Base-by-base conservation (phyloP, 2,329 filamentous ascomycete genomes). In the Fusarium sp. region DNA sequence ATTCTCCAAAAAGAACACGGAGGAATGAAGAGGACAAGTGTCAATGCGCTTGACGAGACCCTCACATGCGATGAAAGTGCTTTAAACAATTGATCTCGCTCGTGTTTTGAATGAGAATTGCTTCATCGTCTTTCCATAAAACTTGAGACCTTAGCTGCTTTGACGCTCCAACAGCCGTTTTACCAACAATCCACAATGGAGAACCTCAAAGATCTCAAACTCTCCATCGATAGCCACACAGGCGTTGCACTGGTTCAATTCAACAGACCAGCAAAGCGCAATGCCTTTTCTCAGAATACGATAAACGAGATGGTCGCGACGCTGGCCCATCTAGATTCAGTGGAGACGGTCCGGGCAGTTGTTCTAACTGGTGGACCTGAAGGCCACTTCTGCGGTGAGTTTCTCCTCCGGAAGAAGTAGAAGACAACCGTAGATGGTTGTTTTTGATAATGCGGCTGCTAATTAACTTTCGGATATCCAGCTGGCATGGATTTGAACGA, bases 401-500 rank as follows among this genome's bases (percentile, higher is more conserved):
- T 28, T 43, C 31, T 46, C 3, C 8, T 20, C 23, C 53, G 53
- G 53, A 56, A 16, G 8, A 42, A 28, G 13, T 24, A 16, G n/a
- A n/a, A n/a, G n/a, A n/a, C 20, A 23, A 8, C n/a, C 12, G 8
- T 24, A 23, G 8, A 16, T 24, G 39, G 39, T n/a, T 13, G n/a
- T 35, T 42, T n/a, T 10, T 23, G 6, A 43, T 44, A 31, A 44
- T 39, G 31, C 31, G 46, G 35, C 28, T 52, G 35, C 46, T 57
- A 55, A 61, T 26, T 24, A 10, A 23, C 23, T 52, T 23, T 46
- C 24, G 52, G n/a, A 6, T 41, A 26, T 31, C 13, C 37, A 69
- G 66, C 66, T 9, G 66, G 66, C 1, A 69, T 69, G 66, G 66
- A 69, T 23, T 39, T 69, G 8, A 69, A 69, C 20, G 66, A 69